Evolutionary conservation across 1,139 yeast genomes (phyloP).

Genomic region (Candida gigantensis): DNA sequence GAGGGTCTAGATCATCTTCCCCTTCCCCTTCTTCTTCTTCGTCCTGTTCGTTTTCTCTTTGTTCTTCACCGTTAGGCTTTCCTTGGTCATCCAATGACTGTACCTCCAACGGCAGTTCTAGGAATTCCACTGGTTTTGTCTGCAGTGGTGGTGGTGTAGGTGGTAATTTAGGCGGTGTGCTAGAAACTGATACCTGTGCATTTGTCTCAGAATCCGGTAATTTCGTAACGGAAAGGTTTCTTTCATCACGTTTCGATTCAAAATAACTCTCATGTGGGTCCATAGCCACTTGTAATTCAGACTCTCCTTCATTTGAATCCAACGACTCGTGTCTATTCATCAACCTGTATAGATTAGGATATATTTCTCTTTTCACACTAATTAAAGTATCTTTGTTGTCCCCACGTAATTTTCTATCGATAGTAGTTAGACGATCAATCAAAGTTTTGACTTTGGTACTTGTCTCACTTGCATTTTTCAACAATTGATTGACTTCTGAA

Average conservation of each 20-base stretch:
- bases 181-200: too few species aligned
- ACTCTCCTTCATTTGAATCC: neutral
- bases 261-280: conserved; percentile 9
- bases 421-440: conserved; percentile 10
- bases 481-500: conserved; percentile 17
- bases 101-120: neutral
- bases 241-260: conserved; percentile 2
- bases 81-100: neutral
- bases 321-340: conserved; percentile 2
- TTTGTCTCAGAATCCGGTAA: too few species aligned
- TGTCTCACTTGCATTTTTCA: conserved; percentile 17
- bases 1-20: conserved; percentile 24
- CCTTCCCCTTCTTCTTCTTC: conserved; percentile 2
- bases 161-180: neutral
- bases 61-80: too few species aligned
- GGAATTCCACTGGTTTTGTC: neutral
- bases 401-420: conserved; percentile 12
- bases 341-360: conserved; percentile 14
- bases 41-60: too few species aligned
- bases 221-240: too few species aligned
- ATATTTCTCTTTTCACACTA: conserved; percentile 7
- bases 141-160: neutral
- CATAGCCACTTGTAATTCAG: conserved; percentile 1
- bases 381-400: conserved; percentile 8
- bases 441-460: conserved; percentile 16